phyloP scores from a whole-genome alignment of 2,329 filamentous ascomycete species.

The Pseudogymnoascus pannorum region DNA sequence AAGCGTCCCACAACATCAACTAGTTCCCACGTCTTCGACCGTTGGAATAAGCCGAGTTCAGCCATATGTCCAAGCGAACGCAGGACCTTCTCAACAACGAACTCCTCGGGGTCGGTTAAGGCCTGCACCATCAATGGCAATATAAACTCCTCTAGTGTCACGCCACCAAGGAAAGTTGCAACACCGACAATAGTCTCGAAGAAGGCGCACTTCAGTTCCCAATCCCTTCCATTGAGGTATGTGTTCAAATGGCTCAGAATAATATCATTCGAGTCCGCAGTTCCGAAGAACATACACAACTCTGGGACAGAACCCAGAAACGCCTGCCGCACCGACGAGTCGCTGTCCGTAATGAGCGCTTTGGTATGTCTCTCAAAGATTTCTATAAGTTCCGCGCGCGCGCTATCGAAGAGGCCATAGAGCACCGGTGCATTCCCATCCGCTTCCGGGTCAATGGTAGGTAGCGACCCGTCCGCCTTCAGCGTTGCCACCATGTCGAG shows the following conservation, averaged over 20 bases:
- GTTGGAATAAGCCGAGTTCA: slow-evolving; percentile 77
- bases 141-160: slow-evolving; percentile 89
- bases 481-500: slow-evolving; percentile 87
- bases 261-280: slow-evolving; percentile 89
- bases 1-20: slow-evolving; percentile 78
- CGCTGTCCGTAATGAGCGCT: slow-evolving; percentile 75
- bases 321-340: slow-evolving; percentile 79
- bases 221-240: slow-evolving; percentile 92
- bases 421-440: slow-evolving; percentile 64
- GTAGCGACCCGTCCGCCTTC: slow-evolving; percentile 73
- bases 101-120: slow-evolving; percentile 85
- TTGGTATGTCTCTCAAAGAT: slow-evolving; percentile 87
- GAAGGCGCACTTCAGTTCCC: slow-evolving; percentile 93
- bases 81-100: slow-evolving; percentile 84
- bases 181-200: slow-evolving; percentile 94
- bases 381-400: slow-evolving; percentile 73
- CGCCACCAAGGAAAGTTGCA: slow-evolving; percentile 80
- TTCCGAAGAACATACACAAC: slow-evolving; percentile 91
- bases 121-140: slow-evolving; percentile 93
- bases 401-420: slow-evolving; percentile 78
- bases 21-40: slow-evolving; percentile 78
- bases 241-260: slow-evolving; percentile 93
- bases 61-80: slow-evolving; percentile 85
- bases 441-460: slow-evolving; percentile 68
- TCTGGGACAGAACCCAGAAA: slow-evolving; percentile 88